Conservation (phyloP, 2,329 filamentous ascomycete species). For the Venturia pyrina region DNA sequence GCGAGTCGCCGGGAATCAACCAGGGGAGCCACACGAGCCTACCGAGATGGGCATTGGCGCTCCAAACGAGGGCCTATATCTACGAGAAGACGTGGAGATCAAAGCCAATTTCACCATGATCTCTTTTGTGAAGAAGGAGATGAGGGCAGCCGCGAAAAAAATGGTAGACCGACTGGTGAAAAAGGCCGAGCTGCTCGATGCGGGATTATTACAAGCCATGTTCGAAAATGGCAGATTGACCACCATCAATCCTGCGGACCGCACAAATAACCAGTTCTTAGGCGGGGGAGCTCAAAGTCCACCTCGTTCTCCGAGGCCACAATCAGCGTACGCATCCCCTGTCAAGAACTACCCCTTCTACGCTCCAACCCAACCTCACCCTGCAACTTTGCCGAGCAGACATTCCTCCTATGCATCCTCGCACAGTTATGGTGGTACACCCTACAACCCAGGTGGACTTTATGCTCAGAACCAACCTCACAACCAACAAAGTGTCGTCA, state of each 20-base stretch:
- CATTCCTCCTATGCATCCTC: neutral
- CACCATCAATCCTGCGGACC: conserved; percentile 43
- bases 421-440: neutral
- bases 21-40: conserved; percentile 52
- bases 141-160: conserved; percentile 55
- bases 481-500: conserved; percentile 19
- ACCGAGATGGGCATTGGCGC: conserved; percentile 55
- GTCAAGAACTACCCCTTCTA: neutral
- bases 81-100: conserved; percentile 62
- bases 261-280: neutral
- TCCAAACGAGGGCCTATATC: conserved; percentile 55
- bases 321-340: neutral
- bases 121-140: conserved; percentile 55
- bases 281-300: conserved; percentile 13
- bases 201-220: conserved; percentile 57
- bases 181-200: conserved; percentile 59
- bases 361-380: neutral
- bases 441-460: conserved; percentile 9
- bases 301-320: conserved; percentile 5
- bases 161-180: conserved; percentile 61
- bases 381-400: conserved; percentile 1
- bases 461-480: conserved; percentile 17
- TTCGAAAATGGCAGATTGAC: conserved; percentile 54
- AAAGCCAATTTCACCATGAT: conserved; percentile 57
- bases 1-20: conserved; percentile 58